Conservation (phyloP, 495 filamentous ascomycete species). For the Penicillium pulvis region DNA sequence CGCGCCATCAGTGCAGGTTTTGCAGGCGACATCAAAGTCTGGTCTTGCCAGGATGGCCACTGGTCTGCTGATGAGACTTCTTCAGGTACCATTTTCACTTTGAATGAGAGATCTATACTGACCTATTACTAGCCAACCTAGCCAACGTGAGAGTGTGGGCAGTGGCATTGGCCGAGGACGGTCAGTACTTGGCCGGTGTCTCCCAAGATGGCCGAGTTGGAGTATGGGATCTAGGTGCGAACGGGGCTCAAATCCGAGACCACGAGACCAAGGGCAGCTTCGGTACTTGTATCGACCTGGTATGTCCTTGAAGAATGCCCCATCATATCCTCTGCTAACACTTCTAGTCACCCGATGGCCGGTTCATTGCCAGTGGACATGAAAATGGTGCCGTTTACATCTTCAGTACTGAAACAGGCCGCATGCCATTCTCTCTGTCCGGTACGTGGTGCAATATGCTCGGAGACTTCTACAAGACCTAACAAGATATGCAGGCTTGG, state of each 20-base stretch:
- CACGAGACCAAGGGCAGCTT: conserved; percentile 92
- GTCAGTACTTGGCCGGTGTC: conserved; percentile 77
- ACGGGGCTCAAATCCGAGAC: conserved; percentile 64
- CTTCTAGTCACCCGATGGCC: conserved; percentile 68
- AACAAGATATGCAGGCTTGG: conserved; percentile 59
- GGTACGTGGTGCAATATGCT: conserved; percentile 49
- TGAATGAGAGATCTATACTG: conserved; percentile 12
- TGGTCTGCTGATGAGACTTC: conserved; percentile 55
- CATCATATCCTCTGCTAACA: conserved; percentile 14
- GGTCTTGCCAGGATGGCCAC: conserved; percentile 58
- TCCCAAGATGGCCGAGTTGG: conserved; percentile 83
- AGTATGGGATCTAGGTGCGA: conserved; percentile 72
- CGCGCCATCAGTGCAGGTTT: conserved; percentile 83
- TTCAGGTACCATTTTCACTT: conserved; percentile 37
- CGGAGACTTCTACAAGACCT: background rate
- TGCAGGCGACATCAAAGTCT: conserved; percentile 80
- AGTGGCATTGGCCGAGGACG: conserved; percentile 77
- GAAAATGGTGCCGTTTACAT: conserved; percentile 93
- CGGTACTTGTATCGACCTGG: conserved; percentile 84
- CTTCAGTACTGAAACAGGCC: conserved; percentile 87
- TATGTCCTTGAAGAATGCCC: conserved; percentile 29
- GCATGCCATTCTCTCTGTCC: conserved; percentile 81
- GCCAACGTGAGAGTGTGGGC: conserved; percentile 72
- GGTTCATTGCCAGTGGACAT: conserved; percentile 87
- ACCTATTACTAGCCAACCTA: conserved; percentile 21